A percentile compares a stretch with the other conserved stretches of the same genome.
Conservation (phyloP, 345 rosid genomes). For the Citrus medica region DNA sequence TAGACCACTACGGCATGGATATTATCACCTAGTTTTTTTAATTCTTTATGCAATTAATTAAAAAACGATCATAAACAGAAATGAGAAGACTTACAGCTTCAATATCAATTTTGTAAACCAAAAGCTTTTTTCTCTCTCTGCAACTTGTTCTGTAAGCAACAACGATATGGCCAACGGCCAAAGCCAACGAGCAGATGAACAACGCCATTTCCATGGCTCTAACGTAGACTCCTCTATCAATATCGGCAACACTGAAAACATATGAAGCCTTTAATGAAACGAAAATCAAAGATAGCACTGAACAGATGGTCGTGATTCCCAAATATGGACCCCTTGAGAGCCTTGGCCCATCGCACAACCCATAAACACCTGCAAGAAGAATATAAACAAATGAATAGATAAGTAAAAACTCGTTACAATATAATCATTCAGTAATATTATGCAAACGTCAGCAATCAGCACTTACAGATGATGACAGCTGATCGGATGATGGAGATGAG, state of each 20-base stretch:
- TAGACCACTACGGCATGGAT: background rate
- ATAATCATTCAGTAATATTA: background rate
- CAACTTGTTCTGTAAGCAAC: conserved; percentile 88
- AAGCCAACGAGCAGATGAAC: conserved; percentile 53
- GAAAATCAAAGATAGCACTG: conserved; percentile 59
- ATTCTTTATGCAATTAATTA: background rate
- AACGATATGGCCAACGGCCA: conserved; percentile 71
- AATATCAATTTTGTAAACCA: conserved; percentile 89
- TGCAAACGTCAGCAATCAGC: background rate
- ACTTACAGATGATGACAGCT: conserved; percentile 81
- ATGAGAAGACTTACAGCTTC: conserved; percentile 75
- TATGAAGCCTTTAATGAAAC: conserved; percentile 77
- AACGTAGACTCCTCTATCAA: conserved; percentile 38
- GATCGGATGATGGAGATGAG: conserved; percentile 77
- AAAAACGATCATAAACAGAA: background rate
- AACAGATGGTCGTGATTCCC: conserved; percentile 65
- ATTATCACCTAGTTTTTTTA: background rate
- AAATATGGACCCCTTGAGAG: conserved; percentile 78
- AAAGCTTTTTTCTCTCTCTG: conserved; percentile 84
- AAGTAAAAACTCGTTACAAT: background rate
- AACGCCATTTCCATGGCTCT: conserved; percentile 65
- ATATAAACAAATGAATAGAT: background rate
- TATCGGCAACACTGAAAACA: conserved; percentile 46
- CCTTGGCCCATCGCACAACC: conserved; percentile 83
- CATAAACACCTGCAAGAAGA: conserved; percentile 58